Percentiles rank a stretch among this genome's conserved stretches.
Evolutionary conservation across 2,329 filamentous ascomycete genomes (phyloP).

Genomic region (Fusarium caatingaense): DNA sequence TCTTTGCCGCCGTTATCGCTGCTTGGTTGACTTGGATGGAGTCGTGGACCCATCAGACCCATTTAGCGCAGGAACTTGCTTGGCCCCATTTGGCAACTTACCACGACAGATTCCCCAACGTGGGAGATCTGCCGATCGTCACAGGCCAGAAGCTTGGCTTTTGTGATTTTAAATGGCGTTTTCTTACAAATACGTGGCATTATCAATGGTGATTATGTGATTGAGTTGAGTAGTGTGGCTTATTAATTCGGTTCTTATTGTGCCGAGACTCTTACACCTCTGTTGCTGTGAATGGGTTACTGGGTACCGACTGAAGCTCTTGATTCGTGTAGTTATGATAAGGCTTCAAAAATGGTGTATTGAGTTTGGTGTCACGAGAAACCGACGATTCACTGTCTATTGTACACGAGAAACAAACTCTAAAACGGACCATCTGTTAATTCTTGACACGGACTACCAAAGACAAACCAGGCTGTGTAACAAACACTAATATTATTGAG

Average conservation of each 20-base stretch:
- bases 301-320: background rate
- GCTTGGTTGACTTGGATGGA: background rate
- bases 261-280: background rate
- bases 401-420: background rate
- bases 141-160: constrained; percentile 7
- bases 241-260: background rate
- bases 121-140: constrained; percentile 14
- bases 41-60: constrained; percentile 7
- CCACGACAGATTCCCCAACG: constrained; percentile 28
- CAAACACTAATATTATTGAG: background rate
- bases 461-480: background rate
- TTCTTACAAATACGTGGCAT: background rate
- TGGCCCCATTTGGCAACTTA: constrained; percentile 25
- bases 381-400: background rate
- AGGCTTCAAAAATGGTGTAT: background rate
- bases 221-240: background rate
- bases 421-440: background rate
- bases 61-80: constrained; percentile 16
- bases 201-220: background rate
- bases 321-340: background rate
- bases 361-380: background rate
- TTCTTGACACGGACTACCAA: too few relatives aligned
- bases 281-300: background rate
- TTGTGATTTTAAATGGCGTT: background rate
- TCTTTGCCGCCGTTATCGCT: constrained; percentile 11